phyloP scores from a whole-genome alignment of 768 basidiomycete genomes.

The Mycena latifolia region DNA sequence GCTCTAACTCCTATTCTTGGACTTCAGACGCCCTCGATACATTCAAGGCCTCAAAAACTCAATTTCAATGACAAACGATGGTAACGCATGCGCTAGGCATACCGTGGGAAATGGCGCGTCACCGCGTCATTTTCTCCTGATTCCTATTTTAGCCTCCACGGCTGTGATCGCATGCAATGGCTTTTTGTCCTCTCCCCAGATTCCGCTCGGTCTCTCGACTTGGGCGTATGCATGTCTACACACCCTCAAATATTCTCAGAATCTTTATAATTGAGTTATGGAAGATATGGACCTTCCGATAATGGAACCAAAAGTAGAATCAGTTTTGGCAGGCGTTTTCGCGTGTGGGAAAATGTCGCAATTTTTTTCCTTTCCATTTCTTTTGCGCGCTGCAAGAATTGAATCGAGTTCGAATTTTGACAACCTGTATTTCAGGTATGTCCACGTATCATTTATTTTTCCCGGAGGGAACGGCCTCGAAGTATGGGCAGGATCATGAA shows the following conservation, averaged over 20 bases:
- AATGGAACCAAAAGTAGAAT: background rate
- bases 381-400: background rate
- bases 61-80: no score
- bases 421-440: background rate
- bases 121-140: no score
- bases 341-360: slow-evolving; percentile 9
- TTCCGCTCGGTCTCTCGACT: no score
- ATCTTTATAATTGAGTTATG: slow-evolving; percentile 5
- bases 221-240: slow-evolving; percentile 15
- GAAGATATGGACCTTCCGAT: background rate
- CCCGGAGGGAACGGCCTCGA: background rate
- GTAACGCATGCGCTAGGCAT: no score
- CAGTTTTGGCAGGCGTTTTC: slow-evolving; percentile 3
- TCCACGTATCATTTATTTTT: background rate
- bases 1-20: no score
- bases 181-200: no score
- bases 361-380: slow-evolving; percentile 3
- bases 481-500: background rate
- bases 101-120: no score
- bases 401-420: background rate
- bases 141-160: no score
- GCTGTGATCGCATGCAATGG: no score
- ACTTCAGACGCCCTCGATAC: no score
- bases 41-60: no score
- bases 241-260: slow-evolving; percentile 13